Evolutionary conservation across 2,329 filamentous ascomycete genomes (phyloP), one percentile per base, ranked within the genome.

Genomic region (Calycina herbarum): DNA sequence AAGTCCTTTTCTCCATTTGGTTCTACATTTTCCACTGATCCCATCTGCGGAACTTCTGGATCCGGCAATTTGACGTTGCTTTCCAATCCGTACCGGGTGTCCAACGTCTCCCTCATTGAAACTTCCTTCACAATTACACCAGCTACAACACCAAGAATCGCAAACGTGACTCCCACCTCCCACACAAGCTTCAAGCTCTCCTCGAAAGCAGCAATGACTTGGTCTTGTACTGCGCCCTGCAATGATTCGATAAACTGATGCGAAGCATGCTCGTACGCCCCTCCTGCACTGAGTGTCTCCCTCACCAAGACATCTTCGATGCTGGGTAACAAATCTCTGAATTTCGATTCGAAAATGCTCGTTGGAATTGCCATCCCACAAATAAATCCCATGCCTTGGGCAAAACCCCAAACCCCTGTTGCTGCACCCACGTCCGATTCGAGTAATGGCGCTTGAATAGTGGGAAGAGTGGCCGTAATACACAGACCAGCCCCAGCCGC

Each of bases 401-500:
- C 24, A 54, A 66, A 66, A 3, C 31, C 59, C 61, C 61, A 63
- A 33, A 54, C 57, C 11, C 51, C 64, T 42, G 61, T 66, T 33
- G 64, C 35, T 10, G 56, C 40, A 17, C 61, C 64, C 13, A 66
- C 61, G 17, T 63, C 60, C 5, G 10, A 48, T 17, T 66, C 64
- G 3, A 35, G 38, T 56, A 66, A 57, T 15, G 61, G 61, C 17
- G 64, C 61, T 45, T 59, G 64, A n/a, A 66, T 66, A 2, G 64
- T 61, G 27, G 64, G 64, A 13, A 66, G 61, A 33, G 57, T 33
- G 27, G 56, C 51, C 13, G 61, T 63, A 4, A 66, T 17, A 15
- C 59, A 29, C 20, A 64, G 6, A 17, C 64, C 64, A 29, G 59
- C 31, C 11, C 58, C 63, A 8, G 78, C 54, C 0, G 78, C 77